These are phyloP conservation scores for Beauveria sp. DNA, from an alignment of 2,329 filamentous ascomycete genomes.

Conservation along the genomic window DNA sequence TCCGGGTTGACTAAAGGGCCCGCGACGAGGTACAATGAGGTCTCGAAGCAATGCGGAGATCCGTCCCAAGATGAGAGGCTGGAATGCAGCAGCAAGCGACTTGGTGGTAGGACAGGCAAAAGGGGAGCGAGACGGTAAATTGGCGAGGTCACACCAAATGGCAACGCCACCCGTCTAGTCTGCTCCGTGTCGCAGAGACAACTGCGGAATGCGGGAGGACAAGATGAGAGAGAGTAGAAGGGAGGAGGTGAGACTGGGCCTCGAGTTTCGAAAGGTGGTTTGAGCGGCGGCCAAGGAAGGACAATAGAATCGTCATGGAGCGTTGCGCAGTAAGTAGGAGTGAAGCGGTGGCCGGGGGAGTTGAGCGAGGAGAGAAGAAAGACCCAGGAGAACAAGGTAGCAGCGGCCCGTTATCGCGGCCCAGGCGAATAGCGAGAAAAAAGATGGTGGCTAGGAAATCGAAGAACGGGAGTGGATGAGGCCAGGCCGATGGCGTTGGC, in stretches of 20 bases:
- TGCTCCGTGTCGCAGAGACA: neutral
- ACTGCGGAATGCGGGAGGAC: neutral
- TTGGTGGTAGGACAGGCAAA: neutral
- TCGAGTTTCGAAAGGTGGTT: neutral
- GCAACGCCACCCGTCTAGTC: constrained; percentile 1
- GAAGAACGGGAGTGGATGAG: neutral
- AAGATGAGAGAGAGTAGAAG: neutral
- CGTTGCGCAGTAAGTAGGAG: neutral
- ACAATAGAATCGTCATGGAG: constrained; percentile 5
- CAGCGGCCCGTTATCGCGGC: constrained; percentile 1
- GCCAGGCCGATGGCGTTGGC: neutral
- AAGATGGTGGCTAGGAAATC: constrained; percentile 10
- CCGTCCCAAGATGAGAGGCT: neutral
- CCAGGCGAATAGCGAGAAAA: neutral
- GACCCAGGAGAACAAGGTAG: neutral
- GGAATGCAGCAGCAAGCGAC: constrained; percentile 1
- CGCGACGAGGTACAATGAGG: neutral
- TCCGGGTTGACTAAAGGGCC: neutral
- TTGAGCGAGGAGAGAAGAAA: neutral
- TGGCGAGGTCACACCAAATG: constrained; percentile 1
- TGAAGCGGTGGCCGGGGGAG: constrained; percentile 3
- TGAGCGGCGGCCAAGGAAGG: neutral
- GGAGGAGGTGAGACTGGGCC: neutral
- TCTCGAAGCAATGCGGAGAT: neutral
- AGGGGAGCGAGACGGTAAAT: neutral